These are phyloP conservation scores for Euphorbia schlechtendalii DNA, from an alignment of 441 rosid species.

Conservation along the genomic window DNA sequence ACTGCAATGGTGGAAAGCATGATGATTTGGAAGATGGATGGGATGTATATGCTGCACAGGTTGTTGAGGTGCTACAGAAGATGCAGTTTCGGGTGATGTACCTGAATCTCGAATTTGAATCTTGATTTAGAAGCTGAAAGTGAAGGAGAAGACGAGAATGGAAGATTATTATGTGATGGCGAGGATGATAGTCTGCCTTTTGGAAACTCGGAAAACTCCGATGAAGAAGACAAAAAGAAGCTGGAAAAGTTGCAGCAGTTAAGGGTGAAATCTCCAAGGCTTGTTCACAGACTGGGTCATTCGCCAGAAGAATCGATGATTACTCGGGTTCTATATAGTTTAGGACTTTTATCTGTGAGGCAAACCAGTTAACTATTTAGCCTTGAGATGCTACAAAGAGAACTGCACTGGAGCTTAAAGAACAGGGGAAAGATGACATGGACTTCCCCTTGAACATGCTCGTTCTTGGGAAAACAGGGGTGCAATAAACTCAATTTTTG, in stretches of 20 bases:
- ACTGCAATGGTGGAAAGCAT: slow-evolving; percentile 15
- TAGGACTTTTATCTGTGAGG: slow-evolving; percentile 71
- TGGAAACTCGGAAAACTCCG: slow-evolving; percentile 73
- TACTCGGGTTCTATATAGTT: slow-evolving; percentile 73
- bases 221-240: slow-evolving; percentile 61
- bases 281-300: slow-evolving; percentile 67
- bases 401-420: slow-evolving; percentile 65
- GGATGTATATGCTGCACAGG: slow-evolving; percentile 20
- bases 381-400: slow-evolving; percentile 74
- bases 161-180: slow-evolving; percentile 46
- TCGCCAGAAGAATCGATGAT: slow-evolving; percentile 75
- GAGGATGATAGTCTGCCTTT: slow-evolving; percentile 55
- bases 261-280: slow-evolving; percentile 79
- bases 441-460: slow-evolving; percentile 63
- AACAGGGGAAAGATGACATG: slow-evolving; percentile 51
- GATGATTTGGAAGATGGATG: slow-evolving; percentile 26
- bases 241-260: slow-evolving; percentile 67
- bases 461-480: slow-evolving; percentile 91
- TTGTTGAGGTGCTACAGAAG: background rate
- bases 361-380: slow-evolving; percentile 59
- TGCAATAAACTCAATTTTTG: slow-evolving; percentile 77
- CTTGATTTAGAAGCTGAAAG: slow-evolving; percentile 28
- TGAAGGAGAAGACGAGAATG: slow-evolving; percentile 34
- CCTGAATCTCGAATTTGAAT: slow-evolving; percentile 22
- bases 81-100: slow-evolving; percentile 10